Evolutionary conservation across 352 stramenopile species (phyloP).

Genomic region (Phytophthora vignae): DNA sequence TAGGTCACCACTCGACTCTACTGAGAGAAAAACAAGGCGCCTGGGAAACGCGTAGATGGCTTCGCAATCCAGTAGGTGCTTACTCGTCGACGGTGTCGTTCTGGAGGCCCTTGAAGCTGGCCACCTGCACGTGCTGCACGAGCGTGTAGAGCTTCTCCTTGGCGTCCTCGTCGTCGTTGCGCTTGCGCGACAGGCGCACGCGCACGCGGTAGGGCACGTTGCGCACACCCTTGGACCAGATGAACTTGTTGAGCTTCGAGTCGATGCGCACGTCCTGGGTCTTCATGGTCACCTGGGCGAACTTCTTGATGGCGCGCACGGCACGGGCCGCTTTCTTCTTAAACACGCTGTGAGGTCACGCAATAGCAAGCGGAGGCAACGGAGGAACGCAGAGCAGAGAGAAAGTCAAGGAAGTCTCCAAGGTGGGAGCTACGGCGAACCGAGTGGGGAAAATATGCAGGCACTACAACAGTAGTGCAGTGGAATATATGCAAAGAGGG

Average conservation of each 20-base stretch:
- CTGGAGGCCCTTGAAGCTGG: slow-evolving; percentile 96
- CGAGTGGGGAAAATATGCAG: slow-evolving; percentile 19
- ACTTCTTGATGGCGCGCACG: slow-evolving; percentile 98
- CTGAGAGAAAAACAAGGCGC: not conserved
- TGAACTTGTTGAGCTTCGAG: slow-evolving; percentile 97
- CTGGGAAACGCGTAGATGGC: slow-evolving; percentile 23
- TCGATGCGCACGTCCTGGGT: slow-evolving; percentile 97
- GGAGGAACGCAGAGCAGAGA: slow-evolving; percentile 29
- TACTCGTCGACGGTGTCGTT: slow-evolving; percentile 96
- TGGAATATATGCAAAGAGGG: slow-evolving; percentile 4
- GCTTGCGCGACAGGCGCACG: slow-evolving; percentile 97
- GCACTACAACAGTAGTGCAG: slow-evolving; percentile 26
- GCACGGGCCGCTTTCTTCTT: slow-evolving; percentile 98
- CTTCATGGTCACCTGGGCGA: slow-evolving; percentile 97
- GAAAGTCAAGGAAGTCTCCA: slow-evolving; percentile 90
- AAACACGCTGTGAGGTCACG: slow-evolving; percentile 81
- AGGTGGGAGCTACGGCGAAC: slow-evolving; percentile 82
- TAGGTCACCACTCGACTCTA: slow-evolving; percentile 21
- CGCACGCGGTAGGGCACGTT: slow-evolving; percentile 98
- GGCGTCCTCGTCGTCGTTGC: slow-evolving; percentile 99
- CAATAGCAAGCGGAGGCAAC: slow-evolving; percentile 29
- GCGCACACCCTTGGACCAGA: slow-evolving; percentile 98
- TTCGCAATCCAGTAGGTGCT: slow-evolving; percentile 50
- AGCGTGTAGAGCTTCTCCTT: slow-evolving; percentile 99
- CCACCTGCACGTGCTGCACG: slow-evolving; percentile 97